A percentile compares a stretch with the other conserved stretches of the same genome.
These are phyloP conservation scores for Fusarium veterinarium DNA, from an alignment of 2,329 filamentous ascomycete genomes.

Conservation along the genomic window DNA sequence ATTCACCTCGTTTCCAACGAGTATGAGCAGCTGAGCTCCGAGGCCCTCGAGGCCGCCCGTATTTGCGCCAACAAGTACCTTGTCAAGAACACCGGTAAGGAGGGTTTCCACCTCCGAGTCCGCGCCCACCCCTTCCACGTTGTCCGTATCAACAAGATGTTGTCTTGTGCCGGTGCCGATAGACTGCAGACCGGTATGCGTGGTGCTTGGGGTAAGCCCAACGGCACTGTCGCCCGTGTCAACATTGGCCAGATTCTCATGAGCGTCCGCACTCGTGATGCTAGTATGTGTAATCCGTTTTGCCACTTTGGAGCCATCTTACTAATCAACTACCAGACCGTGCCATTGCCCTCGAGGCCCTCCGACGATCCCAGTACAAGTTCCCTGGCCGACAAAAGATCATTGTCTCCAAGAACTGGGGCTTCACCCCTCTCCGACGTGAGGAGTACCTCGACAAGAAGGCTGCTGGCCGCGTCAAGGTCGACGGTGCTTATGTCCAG, in stretches of 20 bases:
- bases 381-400: slow-evolving; percentile 99
- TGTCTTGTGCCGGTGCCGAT: slow-evolving; percentile 99
- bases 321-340: slow-evolving; percentile 70
- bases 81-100: slow-evolving; percentile 78
- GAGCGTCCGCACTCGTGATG: slow-evolving; percentile 96
- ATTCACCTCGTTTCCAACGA: slow-evolving; percentile 99
- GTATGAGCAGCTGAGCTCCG: slow-evolving; percentile 99
- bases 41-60: slow-evolving; percentile 99
- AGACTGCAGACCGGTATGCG: slow-evolving; percentile 99
- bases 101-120: slow-evolving; percentile 79
- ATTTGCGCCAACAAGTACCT: slow-evolving; percentile 99
- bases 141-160: slow-evolving; percentile 99
- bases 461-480: slow-evolving; percentile 91
- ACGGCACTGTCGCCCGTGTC: slow-evolving; percentile 98
- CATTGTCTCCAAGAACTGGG: slow-evolving; percentile 99
- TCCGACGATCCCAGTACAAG: slow-evolving; percentile 99
- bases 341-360: slow-evolving; percentile 94
- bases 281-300: slow-evolving; percentile 66
- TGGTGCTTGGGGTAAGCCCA: slow-evolving; percentile 99
- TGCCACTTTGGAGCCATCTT: slow-evolving; percentile 20
- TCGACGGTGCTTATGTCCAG: slow-evolving; percentile 99
- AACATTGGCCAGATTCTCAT: slow-evolving; percentile 99
- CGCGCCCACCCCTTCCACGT: slow-evolving; percentile 99
- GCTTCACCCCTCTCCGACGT: slow-evolving; percentile 97
- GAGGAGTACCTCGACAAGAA: slow-evolving; percentile 98